Percentiles rank a stretch among this genome's conserved stretches.
phyloP scores from a whole-genome alignment of 225 moss, liverwort and hornwort genomes.

The Pleurozium schreberi region DNA sequence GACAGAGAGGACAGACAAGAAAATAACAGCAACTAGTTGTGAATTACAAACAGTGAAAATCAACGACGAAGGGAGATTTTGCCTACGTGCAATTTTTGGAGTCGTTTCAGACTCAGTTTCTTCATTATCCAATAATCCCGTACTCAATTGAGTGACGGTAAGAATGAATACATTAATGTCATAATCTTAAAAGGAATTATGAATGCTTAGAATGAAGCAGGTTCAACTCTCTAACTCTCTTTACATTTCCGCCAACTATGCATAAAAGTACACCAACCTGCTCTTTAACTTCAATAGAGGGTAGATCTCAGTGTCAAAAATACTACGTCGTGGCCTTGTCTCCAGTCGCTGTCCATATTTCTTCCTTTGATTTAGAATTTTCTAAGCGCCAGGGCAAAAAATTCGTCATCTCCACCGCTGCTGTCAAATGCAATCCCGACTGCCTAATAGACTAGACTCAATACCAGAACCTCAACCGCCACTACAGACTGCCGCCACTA shows the following conservation, averaged over 20 bases:
- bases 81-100: neutral
- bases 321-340: neutral
- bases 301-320: slow-evolving; percentile 21
- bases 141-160: slow-evolving; percentile 26
- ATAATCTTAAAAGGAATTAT: neutral
- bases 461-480: neutral
- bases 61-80: neutral
- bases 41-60: neutral
- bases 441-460: neutral
- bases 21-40: neutral
- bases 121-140: slow-evolving; percentile 14
- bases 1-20: neutral
- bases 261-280: slow-evolving; percentile 21
- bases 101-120: neutral
- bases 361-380: neutral
- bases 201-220: neutral
- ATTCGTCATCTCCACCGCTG: neutral
- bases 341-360: neutral
- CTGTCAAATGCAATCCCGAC: neutral
- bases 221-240: neutral
- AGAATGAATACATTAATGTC: neutral
- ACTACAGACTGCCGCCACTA: neutral
- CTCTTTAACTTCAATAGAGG: neutral
- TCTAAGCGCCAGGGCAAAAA: neutral
- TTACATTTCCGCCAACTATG: neutral